These are phyloP conservation scores for Sicyos edulis DNA, from an alignment of 306 rosid genomes.

Conservation along the genomic window DNA sequence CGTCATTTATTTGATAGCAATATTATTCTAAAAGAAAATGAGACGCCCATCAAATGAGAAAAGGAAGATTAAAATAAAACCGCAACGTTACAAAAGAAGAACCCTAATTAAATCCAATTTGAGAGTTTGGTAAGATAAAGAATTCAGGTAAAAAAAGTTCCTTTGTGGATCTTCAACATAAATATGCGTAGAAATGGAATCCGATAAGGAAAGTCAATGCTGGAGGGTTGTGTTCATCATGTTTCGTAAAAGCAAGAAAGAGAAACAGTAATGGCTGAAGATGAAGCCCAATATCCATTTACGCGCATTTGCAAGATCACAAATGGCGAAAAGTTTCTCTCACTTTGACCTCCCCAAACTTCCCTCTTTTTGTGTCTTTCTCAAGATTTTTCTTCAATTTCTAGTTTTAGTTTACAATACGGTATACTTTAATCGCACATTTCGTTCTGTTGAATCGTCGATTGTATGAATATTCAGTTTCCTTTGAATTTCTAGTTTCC, in stretches of 20 bases:
- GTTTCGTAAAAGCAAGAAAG: not conserved
- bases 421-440: too few relatives aligned
- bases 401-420: not conserved
- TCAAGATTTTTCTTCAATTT: not conserved
- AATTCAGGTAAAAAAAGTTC: not conserved
- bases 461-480: not conserved
- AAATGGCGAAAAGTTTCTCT: not conserved
- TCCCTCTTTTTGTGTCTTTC: not conserved
- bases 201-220: not conserved
- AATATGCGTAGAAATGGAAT: not conserved
- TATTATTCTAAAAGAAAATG: too few relatives aligned
- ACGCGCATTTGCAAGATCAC: constrained; percentile 4
- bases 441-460: not conserved
- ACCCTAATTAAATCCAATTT: not conserved
- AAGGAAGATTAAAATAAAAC: not conserved
- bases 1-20: too few relatives aligned
- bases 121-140: not conserved
- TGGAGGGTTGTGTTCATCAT: not conserved
- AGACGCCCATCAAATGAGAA: not conserved
- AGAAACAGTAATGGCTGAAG: not conserved
- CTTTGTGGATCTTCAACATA: not conserved
- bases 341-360: not conserved
- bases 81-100: not conserved
- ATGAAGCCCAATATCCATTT: not conserved
- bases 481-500: not conserved